Base-by-base conservation (phyloP, 345 rosid species). In the Lepidium africanum region DNA sequence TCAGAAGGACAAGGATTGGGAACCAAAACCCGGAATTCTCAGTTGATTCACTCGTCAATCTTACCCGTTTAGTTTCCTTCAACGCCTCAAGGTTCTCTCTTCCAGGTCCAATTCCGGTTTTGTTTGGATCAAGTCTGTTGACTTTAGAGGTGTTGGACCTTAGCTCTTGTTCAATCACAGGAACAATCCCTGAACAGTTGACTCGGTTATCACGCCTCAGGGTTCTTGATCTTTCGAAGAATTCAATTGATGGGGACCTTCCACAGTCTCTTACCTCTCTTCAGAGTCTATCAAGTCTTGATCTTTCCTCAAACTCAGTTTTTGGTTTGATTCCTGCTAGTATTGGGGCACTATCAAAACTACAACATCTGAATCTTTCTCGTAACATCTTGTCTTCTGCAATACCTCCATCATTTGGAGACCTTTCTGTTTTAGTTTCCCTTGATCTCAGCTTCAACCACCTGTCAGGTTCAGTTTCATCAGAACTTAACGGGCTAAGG, bases 81-180 rank as follows among this genome's bases (percentile, higher is more conserved):
- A 94, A 94, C 71, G 96, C 97, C 53, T 94, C 99, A 3, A 72
- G 76, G 37, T 94, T 94, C 83, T 70, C 70, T 67, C 96, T 94
- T 16, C 97, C 91, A 23, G 97, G 97, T 48, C 70, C 82, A 12
- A 86, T 94, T 52, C 99, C 99, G 4, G 80, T 59, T 81, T 82
- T 79, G 86, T 85, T 91, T 23, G 97, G 97, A 58, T 82, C 55
- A 35, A 73, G 76, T 43, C 55, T 91, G 65, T 70, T 69, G 71
- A 79, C 85, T 5, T 82, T 94, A 64, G 80, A 84, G 78, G 83
- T 83, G 48, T 77, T 94, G 78, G 99, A 91, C 88, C 97, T 94
- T 77, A 68, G 87, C 60, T 89, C 92, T 66, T 91, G 99, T 74
- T 79, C 77, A 50, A 73, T 91, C 66, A 76, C 42, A n/a, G 88